Evolutionary conservation across 371 early-diverging fungal species (phyloP), one percentile per base, ranked within the genome.

Genomic region (Mortierella sp.): DNA sequence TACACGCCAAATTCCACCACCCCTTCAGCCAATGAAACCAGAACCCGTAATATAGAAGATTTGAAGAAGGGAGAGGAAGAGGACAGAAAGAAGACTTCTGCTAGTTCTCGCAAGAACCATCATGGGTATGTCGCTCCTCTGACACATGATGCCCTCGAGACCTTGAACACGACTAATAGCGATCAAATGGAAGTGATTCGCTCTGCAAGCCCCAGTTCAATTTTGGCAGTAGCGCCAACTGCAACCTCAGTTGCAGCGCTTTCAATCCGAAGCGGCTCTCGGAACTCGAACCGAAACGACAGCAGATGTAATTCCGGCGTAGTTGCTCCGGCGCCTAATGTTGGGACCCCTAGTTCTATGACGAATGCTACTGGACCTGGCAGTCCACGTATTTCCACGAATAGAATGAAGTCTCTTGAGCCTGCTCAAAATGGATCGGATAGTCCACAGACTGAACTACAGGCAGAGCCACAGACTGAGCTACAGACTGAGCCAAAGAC

Each of bases 251-350:
- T 79, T 47, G 74, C 74, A 3, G 80, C 71, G 0, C 65, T 79
- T 15, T 79, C 74, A 10, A 79, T 79, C 45, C 67, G 80, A 9
- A 74, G 71, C 62, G 71, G 40, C 52, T 79, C 80, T 1, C 74
- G 80, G 10, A 67, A 63, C 60, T 72, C 73, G 16, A 58, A 69
- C 58, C 53, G 63, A n/a, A 69, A 52, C 61, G 58, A 53, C 45
- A 65, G 61, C 10, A 21, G 58, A 36, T 41, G 61, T 15, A 60
- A 58, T 28, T 4, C 21, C 24, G 45, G 15, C 8, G 63, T 32
- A 15, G 8, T 53, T 3, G 36, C 52, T 40, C 50, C 8, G 8
- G 1, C 7, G 15, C 62, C 32, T 6, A 11, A 32, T 43, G 57
- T 72, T 28, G 62, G 69, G 38, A 74, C 69, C 1, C 67, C 76